These are phyloP conservation scores for Yamadazyma spencermartinsiae DNA, from an alignment of 1,139 yeast species.

Conservation along the genomic window DNA sequence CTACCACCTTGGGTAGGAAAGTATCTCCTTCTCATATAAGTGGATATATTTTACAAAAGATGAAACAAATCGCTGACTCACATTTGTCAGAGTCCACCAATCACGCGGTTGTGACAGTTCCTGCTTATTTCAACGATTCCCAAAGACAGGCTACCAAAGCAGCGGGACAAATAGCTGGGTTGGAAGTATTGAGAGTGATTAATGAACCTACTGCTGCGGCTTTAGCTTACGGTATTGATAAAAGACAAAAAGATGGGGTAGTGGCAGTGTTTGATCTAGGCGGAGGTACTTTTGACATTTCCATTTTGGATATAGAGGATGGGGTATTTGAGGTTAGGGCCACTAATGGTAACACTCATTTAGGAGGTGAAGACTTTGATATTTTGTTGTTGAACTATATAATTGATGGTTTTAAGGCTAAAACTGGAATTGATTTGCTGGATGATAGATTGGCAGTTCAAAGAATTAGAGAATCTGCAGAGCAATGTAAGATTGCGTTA, in stretches of 20 bases:
- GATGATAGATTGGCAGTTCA: conserved; percentile 54
- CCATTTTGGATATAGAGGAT: conserved; percentile 74
- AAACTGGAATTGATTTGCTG: conserved; percentile 46
- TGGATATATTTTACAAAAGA: conserved; percentile 49
- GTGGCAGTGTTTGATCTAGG: conserved; percentile 82
- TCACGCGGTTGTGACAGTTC: conserved; percentile 76
- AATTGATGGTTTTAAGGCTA: conserved; percentile 43
- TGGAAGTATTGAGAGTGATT: conserved; percentile 66
- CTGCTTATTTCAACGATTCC: conserved; percentile 77
- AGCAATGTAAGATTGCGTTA: conserved; percentile 66
- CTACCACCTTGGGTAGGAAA: conserved; percentile 34
- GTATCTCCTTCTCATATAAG: conserved; percentile 62
- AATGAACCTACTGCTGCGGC: conserved; percentile 87
- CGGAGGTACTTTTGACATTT: conserved; percentile 83
- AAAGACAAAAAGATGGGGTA: conserved; percentile 48
- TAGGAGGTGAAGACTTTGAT: conserved; percentile 85
- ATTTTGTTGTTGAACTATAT: conserved; percentile 57
- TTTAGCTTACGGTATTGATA: conserved; percentile 70
- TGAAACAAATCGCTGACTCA: conserved; percentile 57
- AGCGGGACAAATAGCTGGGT: conserved; percentile 67
- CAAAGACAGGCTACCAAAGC: conserved; percentile 77
- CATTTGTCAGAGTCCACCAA: conserved; percentile 41
- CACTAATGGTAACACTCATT: conserved; percentile 82
- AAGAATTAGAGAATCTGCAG: conserved; percentile 72
- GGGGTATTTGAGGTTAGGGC: conserved; percentile 82